Percentiles rank a stretch among this genome's conserved stretches.
Evolutionary conservation across 768 basidiomycete species (phyloP).

Genomic region (Russula sp.): DNA sequence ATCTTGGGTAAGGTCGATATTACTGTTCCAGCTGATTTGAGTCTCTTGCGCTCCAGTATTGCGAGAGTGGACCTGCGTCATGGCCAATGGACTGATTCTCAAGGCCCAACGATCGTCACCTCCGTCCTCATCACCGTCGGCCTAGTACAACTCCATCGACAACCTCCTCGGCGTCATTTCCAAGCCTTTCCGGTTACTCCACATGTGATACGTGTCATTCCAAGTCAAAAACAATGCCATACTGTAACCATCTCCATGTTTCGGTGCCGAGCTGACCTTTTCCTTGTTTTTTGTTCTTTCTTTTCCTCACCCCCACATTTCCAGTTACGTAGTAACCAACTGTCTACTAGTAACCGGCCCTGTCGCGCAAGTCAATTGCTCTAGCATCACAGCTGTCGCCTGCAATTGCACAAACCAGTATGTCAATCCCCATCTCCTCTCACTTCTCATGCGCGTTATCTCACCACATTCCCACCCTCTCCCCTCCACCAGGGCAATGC

Average conservation of each 20-base stretch:
- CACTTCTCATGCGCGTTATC: background rate
- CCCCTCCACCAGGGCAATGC: conserved; percentile 24
- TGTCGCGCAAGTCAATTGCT: conserved; percentile 42
- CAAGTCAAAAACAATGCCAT: background rate
- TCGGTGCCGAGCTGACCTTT: background rate
- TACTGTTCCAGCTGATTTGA: too few relatives aligned
- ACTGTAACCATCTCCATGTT: background rate
- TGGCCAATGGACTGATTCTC: conserved; percentile 24
- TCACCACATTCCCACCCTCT: background rate
- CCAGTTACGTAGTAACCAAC: conserved; percentile 40
- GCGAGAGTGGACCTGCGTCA: too few relatives aligned
- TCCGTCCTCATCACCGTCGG: conserved; percentile 28
- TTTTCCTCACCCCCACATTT: background rate
- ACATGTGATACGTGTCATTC: conserved; percentile 22
- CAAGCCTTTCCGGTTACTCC: conserved; percentile 19
- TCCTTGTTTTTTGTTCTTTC: too few relatives aligned
- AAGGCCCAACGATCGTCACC: conserved; percentile 24
- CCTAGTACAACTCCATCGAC: conserved; percentile 2
- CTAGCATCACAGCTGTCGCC: conserved; percentile 46
- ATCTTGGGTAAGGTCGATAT: too few relatives aligned
- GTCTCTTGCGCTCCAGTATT: too few relatives aligned
- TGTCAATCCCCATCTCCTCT: conserved; percentile 15
- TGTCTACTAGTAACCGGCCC: conserved; percentile 47
- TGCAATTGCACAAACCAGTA: conserved; percentile 48
- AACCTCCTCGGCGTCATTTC: conserved; percentile 21